Base-by-base conservation (phyloP, 805 yeast genomes). In the Geotrichum ghanense region DNA sequence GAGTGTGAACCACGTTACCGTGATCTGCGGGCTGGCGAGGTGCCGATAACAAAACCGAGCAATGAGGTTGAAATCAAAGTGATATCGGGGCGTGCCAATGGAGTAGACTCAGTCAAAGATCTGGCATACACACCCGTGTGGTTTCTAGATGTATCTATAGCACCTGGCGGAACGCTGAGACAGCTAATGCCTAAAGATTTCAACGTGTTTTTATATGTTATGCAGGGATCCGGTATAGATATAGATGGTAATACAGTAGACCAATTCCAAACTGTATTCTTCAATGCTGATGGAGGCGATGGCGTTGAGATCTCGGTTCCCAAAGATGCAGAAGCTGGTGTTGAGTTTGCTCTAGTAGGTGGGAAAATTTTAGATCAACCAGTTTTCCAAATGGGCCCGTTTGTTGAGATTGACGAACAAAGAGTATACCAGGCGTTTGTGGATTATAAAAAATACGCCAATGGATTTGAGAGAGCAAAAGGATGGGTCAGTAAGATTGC, bases 301-400 rank as follows among this genome's bases (percentile, higher is more conserved):
- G 54, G 51, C 3, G 49, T 52, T n/a, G 57, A 55, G 40, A 31
- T 52, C 25, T 44, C 50, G 12, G 56, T 56, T 21, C 52, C 57
- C 10, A 57, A 52, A 17, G 31, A 31, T n/a, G 47, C 52, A 4
- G 25, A 39, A 39, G 54, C 48, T 1, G 56, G 41, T 9, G 43
- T 50, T 3, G 20, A 31, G 31, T 42, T 45, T 14, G 53, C 57
- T 10, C 31, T 59, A 7, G 43, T 60, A 20, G 62, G 55, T 3
- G 63, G 63, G 12, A 51, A 59, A 46, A 50, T 53, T 10, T 52
- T 59, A 21, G 58, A 59, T 31, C 63, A 59, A 49, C 73, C 75
- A 19, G 71, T 81, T 46, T 81, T 84, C 25, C 95, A 87, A 59
- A 79, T 85, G 59, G 95, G 95, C 17, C 95, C 95, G 14, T 88